Conservation (phyloP, 2,329 filamentous ascomycete species). For the Aureobasidium lini region DNA sequence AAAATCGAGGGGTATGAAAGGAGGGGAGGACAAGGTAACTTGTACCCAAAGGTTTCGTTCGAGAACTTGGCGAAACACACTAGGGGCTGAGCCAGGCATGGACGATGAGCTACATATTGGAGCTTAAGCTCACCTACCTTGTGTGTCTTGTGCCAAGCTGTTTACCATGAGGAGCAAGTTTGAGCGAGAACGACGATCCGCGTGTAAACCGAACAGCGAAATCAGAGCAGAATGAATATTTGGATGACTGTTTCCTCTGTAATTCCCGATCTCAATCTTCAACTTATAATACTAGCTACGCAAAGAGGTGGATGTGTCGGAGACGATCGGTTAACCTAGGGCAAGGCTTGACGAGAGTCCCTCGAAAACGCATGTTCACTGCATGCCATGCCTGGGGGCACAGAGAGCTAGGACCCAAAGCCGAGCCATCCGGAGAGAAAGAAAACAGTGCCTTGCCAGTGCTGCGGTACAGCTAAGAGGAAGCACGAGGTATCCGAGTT, state of each 20-base stretch:
- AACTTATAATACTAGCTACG: background rate
- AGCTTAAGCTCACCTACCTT: slow-evolving; percentile 7
- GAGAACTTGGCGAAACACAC: slow-evolving; percentile 5
- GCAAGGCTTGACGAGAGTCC: slow-evolving; percentile 9
- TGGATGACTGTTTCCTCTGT: background rate
- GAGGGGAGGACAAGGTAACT: slow-evolving; percentile 11
- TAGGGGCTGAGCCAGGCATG: background rate
- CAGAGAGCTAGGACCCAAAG: background rate
- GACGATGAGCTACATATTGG: background rate
- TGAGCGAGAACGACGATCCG: slow-evolving; percentile 8
- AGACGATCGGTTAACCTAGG: background rate
- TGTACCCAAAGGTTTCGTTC: background rate
- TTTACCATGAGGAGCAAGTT: slow-evolving; percentile 6
- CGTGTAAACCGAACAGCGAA: background rate
- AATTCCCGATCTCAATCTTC: background rate
- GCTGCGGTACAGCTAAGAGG: background rate
- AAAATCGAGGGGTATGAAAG: slow-evolving; percentile 3
- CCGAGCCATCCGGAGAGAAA: background rate
- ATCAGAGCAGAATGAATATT: background rate
- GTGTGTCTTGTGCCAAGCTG: slow-evolving; percentile 7
- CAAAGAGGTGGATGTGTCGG: background rate
- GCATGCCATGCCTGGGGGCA: slow-evolving; percentile 4
- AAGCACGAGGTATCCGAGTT: background rate
- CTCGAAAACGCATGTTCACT: slow-evolving; percentile 8
- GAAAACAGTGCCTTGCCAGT: background rate